Base-by-base conservation (phyloP, 2,329 filamentous ascomycete genomes). In the Thelonectria olida region DNA sequence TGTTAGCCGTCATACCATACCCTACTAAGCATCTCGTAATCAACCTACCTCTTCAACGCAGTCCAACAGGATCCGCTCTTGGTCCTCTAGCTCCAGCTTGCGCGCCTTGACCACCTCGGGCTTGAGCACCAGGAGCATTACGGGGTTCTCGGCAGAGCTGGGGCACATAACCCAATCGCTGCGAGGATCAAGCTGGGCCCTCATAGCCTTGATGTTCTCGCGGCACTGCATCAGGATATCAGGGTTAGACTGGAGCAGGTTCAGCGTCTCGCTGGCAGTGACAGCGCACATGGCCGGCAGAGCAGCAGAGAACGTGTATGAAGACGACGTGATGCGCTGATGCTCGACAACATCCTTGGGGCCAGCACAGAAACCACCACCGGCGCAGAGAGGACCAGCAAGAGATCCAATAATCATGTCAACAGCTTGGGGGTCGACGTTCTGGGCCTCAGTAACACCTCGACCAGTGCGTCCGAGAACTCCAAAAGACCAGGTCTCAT, bases 341-440 rank as follows among this genome's bases (percentile, higher is more conserved):
- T 99, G 96, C 76, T 96, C 92, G 17, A 98, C 92, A 17, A 98
- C 94, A 74, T 97, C 96, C 66, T 90, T 90, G 38, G 90, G 90
- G 17, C 94, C 95, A 15, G 95, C 94, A 75, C 96, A 99, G 82
- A 99, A 99, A 15, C 96, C 96, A 69, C 96, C 96, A 56, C 94
- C 95, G 9, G 92, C 93, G 73, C 95, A 96, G 36, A 99, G 84
- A 15, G 94, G 91, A 2, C 96, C 95, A 12, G 95, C 90, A 45
- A 99, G 87, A 34, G 93, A 97, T 42, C 96, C 96, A 53, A 98
- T 87, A 68, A 99, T 95, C 93, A 99, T 97, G 80, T 99, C 96
- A 50, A 99, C 90, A 74, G 97, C 92, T 9, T 90, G 88, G 0
- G 95, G 89, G 75, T 98, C 96, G 17, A 99, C 95, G 70, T 98